Percentiles rank a stretch among this genome's conserved stretches.
phyloP scores from a whole-genome alignment of 768 basidiomycete genomes.

The Asterophora lycoperdoides region DNA sequence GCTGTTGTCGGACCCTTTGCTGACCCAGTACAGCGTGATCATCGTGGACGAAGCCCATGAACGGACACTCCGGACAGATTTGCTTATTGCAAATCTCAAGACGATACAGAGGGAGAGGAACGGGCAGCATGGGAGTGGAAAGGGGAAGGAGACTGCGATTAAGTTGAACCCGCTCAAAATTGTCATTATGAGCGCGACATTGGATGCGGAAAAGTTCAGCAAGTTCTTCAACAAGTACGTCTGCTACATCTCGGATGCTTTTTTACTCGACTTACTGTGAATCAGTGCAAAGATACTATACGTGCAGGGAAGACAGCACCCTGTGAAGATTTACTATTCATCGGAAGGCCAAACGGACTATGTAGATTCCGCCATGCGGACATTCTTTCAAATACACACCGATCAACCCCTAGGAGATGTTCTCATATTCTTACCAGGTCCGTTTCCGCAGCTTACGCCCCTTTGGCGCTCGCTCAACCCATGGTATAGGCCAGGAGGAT shows the following conservation, averaged over 20 bases:
- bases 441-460: neutral
- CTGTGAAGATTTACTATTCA: constrained; percentile 82
- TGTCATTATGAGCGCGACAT: constrained; percentile 95
- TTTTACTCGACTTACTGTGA: neutral
- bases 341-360: constrained; percentile 76
- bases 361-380: constrained; percentile 82
- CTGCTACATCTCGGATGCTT: neutral
- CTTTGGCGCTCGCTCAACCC: neutral
- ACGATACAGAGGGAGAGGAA: constrained; percentile 70
- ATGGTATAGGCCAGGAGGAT: constrained; percentile 82
- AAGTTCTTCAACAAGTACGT: constrained; percentile 80
- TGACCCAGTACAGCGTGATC: constrained; percentile 81
- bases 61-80: constrained; percentile 88
- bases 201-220: constrained; percentile 94
- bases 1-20: constrained; percentile 70
- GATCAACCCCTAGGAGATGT: constrained; percentile 82
- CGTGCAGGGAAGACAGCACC: constrained; percentile 89
- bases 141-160: constrained; percentile 35
- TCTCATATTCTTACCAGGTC: constrained; percentile 89
- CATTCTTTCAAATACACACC: constrained; percentile 91
- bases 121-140: constrained; percentile 35
- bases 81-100: constrained; percentile 89
- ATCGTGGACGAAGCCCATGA: constrained; percentile 98
- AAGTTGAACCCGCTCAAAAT: constrained; percentile 74
- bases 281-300: constrained; percentile 84